Evolutionary conservation across 179 eudicot genomes (phyloP).

Genomic region (Amaranthus tricolor): DNA sequence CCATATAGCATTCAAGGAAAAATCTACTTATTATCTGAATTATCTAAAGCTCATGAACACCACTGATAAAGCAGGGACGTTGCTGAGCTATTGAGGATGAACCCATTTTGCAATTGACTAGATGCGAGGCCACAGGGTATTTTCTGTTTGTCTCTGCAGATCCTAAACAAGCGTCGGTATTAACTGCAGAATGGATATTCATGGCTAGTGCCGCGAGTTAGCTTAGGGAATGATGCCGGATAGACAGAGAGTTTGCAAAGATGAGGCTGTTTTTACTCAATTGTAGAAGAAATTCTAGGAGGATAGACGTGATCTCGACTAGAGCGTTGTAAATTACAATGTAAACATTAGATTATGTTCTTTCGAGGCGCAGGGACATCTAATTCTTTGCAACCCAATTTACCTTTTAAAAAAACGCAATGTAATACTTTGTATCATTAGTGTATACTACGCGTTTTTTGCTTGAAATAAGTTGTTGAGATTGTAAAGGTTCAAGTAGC

Average conservation of each 20-base stretch:
- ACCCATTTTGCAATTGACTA: background rate
- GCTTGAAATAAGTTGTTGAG: too few species aligned
- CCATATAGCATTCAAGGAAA: background rate
- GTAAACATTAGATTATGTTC: background rate
- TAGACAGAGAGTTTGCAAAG: background rate
- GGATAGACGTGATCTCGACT: background rate
- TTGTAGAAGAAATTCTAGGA: background rate
- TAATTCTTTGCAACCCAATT: too few species aligned
- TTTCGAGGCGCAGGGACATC: too few species aligned
- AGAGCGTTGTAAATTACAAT: background rate
- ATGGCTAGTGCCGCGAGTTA: background rate
- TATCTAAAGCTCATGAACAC: background rate
- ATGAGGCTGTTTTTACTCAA: background rate
- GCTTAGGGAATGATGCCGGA: constrained; percentile 4
- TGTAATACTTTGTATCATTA: background rate
- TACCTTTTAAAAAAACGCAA: too few species aligned
- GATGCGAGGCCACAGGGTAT: background rate
- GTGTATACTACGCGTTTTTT: too few species aligned
- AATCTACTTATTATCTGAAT: background rate
- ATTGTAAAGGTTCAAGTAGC: too few species aligned
- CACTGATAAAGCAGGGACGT: constrained; percentile 9
- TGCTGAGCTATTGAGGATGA: background rate
- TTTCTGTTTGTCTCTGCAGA: background rate
- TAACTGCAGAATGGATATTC: background rate
- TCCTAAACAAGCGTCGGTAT: background rate